Percentiles rank a stretch among this genome's conserved stretches.
Evolutionary conservation across 1,284 basidiomycete species (phyloP).

Genomic region (Caloboletus firmus): DNA sequence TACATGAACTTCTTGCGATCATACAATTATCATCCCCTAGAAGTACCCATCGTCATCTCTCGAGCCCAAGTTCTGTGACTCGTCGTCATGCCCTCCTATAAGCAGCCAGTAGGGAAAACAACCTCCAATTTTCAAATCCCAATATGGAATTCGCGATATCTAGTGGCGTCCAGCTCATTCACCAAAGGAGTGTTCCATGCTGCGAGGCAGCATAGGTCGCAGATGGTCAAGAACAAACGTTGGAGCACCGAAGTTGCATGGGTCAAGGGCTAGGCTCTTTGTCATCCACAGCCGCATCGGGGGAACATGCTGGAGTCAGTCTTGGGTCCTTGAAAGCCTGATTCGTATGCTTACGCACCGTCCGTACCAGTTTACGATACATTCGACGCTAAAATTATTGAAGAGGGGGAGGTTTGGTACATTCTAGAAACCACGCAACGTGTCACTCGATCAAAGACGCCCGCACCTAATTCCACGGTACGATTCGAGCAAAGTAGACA

Average conservation of each 20-base stretch:
- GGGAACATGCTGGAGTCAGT: slow-evolving; percentile 1
- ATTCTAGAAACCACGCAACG: slow-evolving; percentile 34
- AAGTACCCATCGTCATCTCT: slow-evolving; percentile 8
- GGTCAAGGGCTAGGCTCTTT: slow-evolving; percentile 29
- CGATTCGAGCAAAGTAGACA: slow-evolving; percentile 14
- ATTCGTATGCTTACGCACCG: slow-evolving; percentile 23
- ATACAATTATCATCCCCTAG: slow-evolving; percentile 6
- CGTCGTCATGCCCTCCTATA: slow-evolving; percentile 24
- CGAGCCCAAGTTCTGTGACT: slow-evolving; percentile 26
- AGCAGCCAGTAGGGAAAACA: slow-evolving; percentile 7
- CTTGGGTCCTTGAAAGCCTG: slow-evolving; percentile 22
- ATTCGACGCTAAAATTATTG: slow-evolving; percentile 12
- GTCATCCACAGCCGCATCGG: slow-evolving; percentile 20
- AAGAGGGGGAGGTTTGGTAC: slow-evolving; percentile 7
- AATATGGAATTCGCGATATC: slow-evolving; percentile 28
- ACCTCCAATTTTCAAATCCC: slow-evolving; percentile 25
- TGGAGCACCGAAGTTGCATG: slow-evolving; percentile 24
- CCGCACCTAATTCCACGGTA: slow-evolving; percentile 15
- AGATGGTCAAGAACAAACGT: slow-evolving; percentile 7
- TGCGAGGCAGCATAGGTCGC: slow-evolving; percentile 22
- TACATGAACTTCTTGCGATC: slow-evolving; percentile 28
- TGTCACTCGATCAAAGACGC: slow-evolving; percentile 23
- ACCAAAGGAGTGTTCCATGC: slow-evolving; percentile 24
- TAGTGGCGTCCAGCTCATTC: slow-evolving; percentile 28
- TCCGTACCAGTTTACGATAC: slow-evolving; percentile 22